Conservation (phyloP, 2,329 filamentous ascomycete species). For the Sporothrix inflata region DNA sequence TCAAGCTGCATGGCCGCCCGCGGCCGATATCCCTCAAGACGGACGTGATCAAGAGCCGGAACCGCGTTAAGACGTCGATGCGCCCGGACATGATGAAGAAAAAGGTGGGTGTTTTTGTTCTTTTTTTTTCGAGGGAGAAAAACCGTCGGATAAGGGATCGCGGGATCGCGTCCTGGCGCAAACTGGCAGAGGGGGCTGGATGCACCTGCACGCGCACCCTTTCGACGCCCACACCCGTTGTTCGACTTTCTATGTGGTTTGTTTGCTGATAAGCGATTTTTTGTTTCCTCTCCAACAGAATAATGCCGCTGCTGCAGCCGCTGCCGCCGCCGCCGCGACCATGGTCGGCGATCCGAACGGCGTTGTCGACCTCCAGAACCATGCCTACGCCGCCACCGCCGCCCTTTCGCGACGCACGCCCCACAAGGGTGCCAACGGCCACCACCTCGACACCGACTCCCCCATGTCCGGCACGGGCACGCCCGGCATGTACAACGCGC, state of each 20-base stretch:
- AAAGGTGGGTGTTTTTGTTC: constrained; percentile 63
- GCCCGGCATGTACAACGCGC: constrained; percentile 73
- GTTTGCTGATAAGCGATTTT: background rate
- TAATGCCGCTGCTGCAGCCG: constrained; percentile 30
- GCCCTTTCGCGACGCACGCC: constrained; percentile 62
- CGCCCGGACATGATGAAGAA: constrained; percentile 76
- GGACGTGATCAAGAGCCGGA: constrained; percentile 99
- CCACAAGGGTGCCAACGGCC: constrained; percentile 72
- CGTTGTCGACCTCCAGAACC: constrained; percentile 56
- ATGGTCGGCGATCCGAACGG: constrained; percentile 58
- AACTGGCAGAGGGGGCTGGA: background rate
- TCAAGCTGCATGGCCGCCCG: constrained; percentile 92
- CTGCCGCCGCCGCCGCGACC: constrained; percentile 30
- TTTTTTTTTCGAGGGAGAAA: background rate
- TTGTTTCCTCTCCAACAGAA: constrained; percentile 26
- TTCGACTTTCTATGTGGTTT: background rate
- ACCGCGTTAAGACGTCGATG: constrained; percentile 84
- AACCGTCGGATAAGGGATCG: background rate
- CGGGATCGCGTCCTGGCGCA: background rate
- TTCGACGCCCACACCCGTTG: constrained; percentile 1
- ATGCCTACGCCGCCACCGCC: constrained; percentile 57
- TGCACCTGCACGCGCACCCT: background rate
- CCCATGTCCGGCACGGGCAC: constrained; percentile 80
- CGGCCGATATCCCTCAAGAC: constrained; percentile 97
- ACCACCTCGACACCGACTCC: constrained; percentile 74